Evolutionary conservation across 176 grass and related monocot genomes (phyloP).

Genomic region (Miscanthus lutarioriparius): DNA sequence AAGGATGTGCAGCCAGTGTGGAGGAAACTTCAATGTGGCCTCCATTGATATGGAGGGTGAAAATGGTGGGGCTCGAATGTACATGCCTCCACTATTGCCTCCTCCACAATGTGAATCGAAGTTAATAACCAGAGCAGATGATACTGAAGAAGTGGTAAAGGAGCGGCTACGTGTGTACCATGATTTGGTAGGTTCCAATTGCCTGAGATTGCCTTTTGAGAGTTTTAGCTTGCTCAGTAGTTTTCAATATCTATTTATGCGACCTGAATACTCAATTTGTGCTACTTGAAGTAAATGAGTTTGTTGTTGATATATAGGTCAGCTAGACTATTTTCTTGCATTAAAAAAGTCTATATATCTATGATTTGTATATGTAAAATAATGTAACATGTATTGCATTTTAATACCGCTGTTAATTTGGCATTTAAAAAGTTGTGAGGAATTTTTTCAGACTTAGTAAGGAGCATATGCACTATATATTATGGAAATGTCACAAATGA

Average conservation of each 20-base stretch:
- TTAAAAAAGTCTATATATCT: not conserved
- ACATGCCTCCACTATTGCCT: slow-evolving; percentile 86
- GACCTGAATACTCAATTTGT: not conserved
- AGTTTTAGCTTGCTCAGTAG: not conserved
- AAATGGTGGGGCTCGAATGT: slow-evolving; percentile 68
- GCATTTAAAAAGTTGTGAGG: not conserved
- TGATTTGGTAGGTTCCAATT: slow-evolving; percentile 60
- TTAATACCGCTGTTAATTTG: not conserved
- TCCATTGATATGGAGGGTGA: slow-evolving; percentile 84
- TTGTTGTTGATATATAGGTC: not conserved
- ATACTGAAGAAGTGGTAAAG: slow-evolving; percentile 88
- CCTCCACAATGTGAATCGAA: slow-evolving; percentile 71
- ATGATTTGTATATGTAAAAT: not conserved
- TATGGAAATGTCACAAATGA: not conserved
- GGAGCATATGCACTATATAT: not conserved
- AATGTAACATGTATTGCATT: not conserved
- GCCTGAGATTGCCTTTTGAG: not conserved
- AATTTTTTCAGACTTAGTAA: not conserved
- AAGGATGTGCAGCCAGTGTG: slow-evolving; percentile 90
- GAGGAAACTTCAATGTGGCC: slow-evolving; percentile 90
- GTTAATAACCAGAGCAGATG: slow-evolving; percentile 68
- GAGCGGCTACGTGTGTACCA: slow-evolving; percentile 78
- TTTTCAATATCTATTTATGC: not conserved
- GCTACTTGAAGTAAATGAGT: not conserved
- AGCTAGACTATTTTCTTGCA: not conserved